Conservation (phyloP, 2,329 filamentous ascomycete genomes). For the Penicillium sp. region DNA sequence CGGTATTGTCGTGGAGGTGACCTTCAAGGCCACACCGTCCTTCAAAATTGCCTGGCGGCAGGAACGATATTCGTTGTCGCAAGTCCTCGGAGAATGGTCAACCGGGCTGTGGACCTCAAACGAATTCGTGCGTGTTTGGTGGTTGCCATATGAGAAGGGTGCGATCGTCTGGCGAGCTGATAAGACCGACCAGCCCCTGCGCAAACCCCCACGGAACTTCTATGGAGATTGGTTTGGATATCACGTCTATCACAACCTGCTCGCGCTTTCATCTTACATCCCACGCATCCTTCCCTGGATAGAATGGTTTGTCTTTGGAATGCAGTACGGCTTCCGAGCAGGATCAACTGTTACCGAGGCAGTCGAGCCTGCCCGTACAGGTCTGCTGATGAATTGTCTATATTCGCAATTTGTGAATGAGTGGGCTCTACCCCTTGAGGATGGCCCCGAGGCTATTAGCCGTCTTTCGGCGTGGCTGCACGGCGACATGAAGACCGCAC, state of each 20-base stretch:
- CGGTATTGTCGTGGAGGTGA: constrained; percentile 88
- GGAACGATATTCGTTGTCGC: constrained; percentile 70
- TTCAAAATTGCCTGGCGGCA: constrained; percentile 90
- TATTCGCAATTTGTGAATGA: constrained; percentile 99
- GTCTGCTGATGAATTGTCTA: constrained; percentile 92
- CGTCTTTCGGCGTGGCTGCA: constrained; percentile 87
- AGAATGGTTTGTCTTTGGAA: constrained; percentile 95
- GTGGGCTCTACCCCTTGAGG: constrained; percentile 87
- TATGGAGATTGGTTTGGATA: constrained; percentile 84
- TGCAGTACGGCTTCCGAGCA: constrained; percentile 87
- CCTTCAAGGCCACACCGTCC: constrained; percentile 76
- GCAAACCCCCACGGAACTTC: constrained; percentile 68
- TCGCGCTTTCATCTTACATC: constrained; percentile 77
- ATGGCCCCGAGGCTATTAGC: constrained; percentile 83
- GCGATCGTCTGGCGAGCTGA: constrained; percentile 91
- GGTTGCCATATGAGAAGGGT: constrained; percentile 89
- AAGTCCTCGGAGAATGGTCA: constrained; percentile 73
- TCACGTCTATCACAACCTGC: constrained; percentile 87
- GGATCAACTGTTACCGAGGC: constrained; percentile 71
- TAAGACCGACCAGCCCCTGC: constrained; percentile 67
- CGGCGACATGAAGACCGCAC: constrained; percentile 68
- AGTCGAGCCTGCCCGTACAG: constrained; percentile 77
- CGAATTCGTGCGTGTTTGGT: constrained; percentile 95
- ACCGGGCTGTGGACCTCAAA: constrained; percentile 76
- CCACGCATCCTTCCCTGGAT: constrained; percentile 83